Base-by-base conservation (phyloP, 2,329 filamentous ascomycete genomes). In the Aspergillus candidus region DNA sequence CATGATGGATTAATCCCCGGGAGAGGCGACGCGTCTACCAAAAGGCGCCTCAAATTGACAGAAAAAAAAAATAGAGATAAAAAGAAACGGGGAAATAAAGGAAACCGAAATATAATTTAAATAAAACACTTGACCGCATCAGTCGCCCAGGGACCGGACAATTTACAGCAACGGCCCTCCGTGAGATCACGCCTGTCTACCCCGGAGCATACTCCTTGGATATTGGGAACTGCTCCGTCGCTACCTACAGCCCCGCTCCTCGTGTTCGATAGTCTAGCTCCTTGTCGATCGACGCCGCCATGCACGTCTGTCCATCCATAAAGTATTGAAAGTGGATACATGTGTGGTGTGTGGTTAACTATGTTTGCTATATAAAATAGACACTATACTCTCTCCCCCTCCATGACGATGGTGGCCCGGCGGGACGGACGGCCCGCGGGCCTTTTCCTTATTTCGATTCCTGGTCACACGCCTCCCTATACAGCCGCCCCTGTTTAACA, bases 391-490 rank as follows among this genome's bases (percentile, higher is more conserved):
- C 33, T 31, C 11, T 13, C 37, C 35, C 14, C 38, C 37, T 31
- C 14, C 40, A 27, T 27, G 18, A 27, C 22, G 22, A 27, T 27
- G 22, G 22, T 27, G 22, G 22, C 22, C 22, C 22, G 22, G 22
- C 22, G 22, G 22, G 22, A 27, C 22, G 22, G 22, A 27, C 22
- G 22, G 22, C 22, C 22, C 22, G 22, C 22, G 22, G 22, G 6
- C 27, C 17, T 35, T 39, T 32, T 48, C 18, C 31, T 38, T 39
- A 17, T 29, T 17, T 36, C 32, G 56, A 46, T 32, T 30, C 15
- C 17, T 49, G 57, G 55, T 65, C 61, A 65, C 60, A 64, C 60
- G 61, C 59, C 61, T 10, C 56, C 61, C 47, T 30, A 35, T 13
- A 31, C 50, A 50, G 41, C 22, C 22, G 22, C 37, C 50, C 50